Evolutionary conservation across 805 yeast species (phyloP).

Genomic region (Saccharomycopsis fibuligera): DNA sequence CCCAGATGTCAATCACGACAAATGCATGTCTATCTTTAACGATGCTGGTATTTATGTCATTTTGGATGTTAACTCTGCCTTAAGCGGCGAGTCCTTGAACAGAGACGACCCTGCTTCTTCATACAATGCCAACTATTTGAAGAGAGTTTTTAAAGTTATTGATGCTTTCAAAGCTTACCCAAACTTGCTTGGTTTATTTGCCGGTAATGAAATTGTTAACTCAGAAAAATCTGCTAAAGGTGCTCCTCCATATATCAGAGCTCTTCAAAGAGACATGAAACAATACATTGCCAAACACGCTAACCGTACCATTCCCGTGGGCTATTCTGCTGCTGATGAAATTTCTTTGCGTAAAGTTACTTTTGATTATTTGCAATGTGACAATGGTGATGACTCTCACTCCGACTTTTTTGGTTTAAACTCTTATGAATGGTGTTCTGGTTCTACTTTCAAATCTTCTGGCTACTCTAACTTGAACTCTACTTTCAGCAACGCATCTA

Average conservation of each 20-base stretch:
- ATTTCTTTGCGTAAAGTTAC: conserved; percentile 62
- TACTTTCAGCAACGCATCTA: conserved; percentile 50
- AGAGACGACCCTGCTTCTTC: conserved; percentile 66
- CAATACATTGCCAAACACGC: conserved; percentile 63
- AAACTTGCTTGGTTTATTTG: conserved; percentile 79
- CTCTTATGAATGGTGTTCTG: conserved; percentile 95
- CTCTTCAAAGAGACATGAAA: conserved; percentile 89
- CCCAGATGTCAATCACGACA: conserved; percentile 82
- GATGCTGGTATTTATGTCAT: conserved; percentile 88
- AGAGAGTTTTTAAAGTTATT: conserved; percentile 76
- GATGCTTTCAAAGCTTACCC: conserved; percentile 81
- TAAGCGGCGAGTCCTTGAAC: conserved; percentile 56
- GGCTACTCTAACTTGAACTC: conserved; percentile 62
- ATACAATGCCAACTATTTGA: conserved; percentile 63
- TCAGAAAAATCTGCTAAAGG: conserved; percentile 56
- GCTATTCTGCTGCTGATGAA: conserved; percentile 91
- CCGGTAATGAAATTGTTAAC: conserved; percentile 90
- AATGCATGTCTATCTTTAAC: conserved; percentile 84
- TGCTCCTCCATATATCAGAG: conserved; percentile 78
- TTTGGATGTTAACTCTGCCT: conserved; percentile 79
- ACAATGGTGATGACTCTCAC: conserved; percentile 49
- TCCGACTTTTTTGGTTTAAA: conserved; percentile 93
- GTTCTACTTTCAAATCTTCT: conserved; percentile 50
- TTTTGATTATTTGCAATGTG: conserved; percentile 76
- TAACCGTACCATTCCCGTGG: conserved; percentile 83